Percentiles rank a stretch among this genome's conserved stretches.
phyloP scores from a whole-genome alignment of 2,329 filamentous ascomycete genomes.

The Sporothrix pseudoabietina region DNA sequence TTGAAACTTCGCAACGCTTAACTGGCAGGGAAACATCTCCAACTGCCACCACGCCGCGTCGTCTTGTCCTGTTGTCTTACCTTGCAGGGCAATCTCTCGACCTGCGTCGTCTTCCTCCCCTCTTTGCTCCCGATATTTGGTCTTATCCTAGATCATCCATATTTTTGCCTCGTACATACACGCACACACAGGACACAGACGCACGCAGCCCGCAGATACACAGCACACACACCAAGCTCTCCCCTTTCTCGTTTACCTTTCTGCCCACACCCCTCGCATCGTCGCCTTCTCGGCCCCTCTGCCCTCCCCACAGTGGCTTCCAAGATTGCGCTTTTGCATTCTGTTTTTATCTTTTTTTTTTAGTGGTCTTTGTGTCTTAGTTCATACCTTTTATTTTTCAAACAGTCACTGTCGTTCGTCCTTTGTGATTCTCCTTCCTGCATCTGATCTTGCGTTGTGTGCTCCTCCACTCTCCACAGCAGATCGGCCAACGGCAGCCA shows the following conservation, averaged over 20 bases:
- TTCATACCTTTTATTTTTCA: not conserved
- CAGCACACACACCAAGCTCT: not conserved
- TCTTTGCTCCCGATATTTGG: not conserved
- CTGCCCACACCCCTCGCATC: not conserved
- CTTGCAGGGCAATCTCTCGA: not conserved
- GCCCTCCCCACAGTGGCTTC: constrained; percentile 17
- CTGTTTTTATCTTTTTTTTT: not conserved
- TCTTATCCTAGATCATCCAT: not conserved
- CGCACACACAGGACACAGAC: constrained; percentile 19
- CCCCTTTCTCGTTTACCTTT: constrained; percentile 23
- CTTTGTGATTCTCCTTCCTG: constrained; percentile 32
- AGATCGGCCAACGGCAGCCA: constrained; percentile 19
- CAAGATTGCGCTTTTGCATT: not conserved
- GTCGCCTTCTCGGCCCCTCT: not conserved
- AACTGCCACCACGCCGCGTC: constrained; percentile 9
- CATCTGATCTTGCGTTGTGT: constrained; percentile 34
- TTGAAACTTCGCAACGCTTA: not conserved
- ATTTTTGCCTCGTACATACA: not conserved
- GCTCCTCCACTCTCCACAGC: constrained; percentile 17
- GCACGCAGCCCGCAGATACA: not conserved
- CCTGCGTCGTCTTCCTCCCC: not conserved
- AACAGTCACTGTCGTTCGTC: not conserved
- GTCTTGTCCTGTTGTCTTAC: not conserved
- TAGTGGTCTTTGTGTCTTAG: not conserved
- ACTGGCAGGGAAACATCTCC: constrained; percentile 20